Conservation (phyloP, 192 early-diverging fungal species). For the Kickxella alabastrina region DNA sequence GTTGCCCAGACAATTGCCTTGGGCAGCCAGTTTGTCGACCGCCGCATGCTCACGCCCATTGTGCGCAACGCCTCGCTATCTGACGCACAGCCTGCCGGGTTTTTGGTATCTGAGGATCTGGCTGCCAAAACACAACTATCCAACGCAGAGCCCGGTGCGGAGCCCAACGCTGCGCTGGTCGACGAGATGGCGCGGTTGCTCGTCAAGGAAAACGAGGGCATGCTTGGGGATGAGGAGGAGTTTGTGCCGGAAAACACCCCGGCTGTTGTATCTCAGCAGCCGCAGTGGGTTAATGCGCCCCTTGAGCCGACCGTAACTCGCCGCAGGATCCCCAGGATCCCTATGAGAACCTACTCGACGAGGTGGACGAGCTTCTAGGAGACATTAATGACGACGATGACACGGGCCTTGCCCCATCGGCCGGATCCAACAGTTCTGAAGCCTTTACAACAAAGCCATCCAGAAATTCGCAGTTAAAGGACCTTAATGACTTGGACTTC, state of each 20-base stretch:
- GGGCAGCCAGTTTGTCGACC: slow-evolving; percentile 50
- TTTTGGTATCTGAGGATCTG: slow-evolving; percentile 4
- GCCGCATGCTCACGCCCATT: slow-evolving; percentile 31
- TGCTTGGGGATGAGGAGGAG: not conserved
- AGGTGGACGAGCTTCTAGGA: slow-evolving; percentile 49
- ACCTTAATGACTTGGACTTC: slow-evolving; percentile 24
- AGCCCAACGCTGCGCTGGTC: slow-evolving; percentile 9
- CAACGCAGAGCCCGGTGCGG: slow-evolving; percentile 2
- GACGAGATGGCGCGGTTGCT: slow-evolving; percentile 29
- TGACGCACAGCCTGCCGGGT: not conserved
- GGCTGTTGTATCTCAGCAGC: not conserved
- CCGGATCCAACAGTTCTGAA: not conserved
- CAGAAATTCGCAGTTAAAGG: not conserved
- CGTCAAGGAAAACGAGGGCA: slow-evolving; percentile 1
- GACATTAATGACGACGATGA: slow-evolving; percentile 46
- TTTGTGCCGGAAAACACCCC: not conserved
- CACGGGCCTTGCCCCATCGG: not conserved
- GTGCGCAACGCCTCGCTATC: slow-evolving; percentile 17
- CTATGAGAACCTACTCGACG: slow-evolving; percentile 52
- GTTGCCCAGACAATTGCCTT: slow-evolving; percentile 49
- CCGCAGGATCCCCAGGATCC: slow-evolving; percentile 25
- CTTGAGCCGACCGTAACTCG: slow-evolving; percentile 4
- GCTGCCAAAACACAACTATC: slow-evolving; percentile 10
- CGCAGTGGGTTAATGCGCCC: slow-evolving; percentile 27
- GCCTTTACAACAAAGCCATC: not conserved